phyloP scores from a whole-genome alignment of 257 asterid genomes.

The Solanum sitiens region DNA sequence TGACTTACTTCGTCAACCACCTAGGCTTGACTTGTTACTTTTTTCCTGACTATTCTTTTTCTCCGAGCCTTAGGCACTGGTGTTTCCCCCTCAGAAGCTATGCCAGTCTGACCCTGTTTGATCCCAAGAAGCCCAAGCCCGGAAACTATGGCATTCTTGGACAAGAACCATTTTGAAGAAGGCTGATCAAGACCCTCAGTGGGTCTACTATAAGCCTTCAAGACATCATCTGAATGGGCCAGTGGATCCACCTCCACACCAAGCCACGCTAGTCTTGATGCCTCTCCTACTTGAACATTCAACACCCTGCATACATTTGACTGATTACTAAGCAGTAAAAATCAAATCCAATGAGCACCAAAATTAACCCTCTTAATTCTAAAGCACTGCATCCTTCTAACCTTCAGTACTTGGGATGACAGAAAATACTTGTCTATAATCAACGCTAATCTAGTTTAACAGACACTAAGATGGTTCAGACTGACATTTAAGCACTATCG shows the following conservation, averaged over 20 bases:
- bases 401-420: not conserved
- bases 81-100: slow-evolving; percentile 30
- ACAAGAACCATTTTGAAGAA: slow-evolving; percentile 82
- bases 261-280: slow-evolving; percentile 83
- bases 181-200: slow-evolving; percentile 36
- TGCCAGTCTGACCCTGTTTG: slow-evolving; percentile 39
- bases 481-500: not conserved
- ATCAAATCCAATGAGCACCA: not conserved
- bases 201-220: slow-evolving; percentile 80
- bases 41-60: slow-evolving; percentile 70
- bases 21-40: slow-evolving; percentile 25
- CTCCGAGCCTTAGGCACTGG: slow-evolving; percentile 59
- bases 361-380: not conserved
- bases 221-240: slow-evolving; percentile 62
- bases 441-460: too few relatives aligned
- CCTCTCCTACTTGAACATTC: slow-evolving; percentile 83
- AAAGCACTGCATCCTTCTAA: not conserved
- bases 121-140: slow-evolving; percentile 91
- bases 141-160: slow-evolving; percentile 69
- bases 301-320: slow-evolving; percentile 41
- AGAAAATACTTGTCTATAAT: not conserved
- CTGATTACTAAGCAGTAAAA: not conserved
- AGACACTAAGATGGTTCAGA: not conserved
- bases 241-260: slow-evolving; percentile 86
- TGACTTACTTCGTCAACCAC: not conserved